These are phyloP conservation scores for Metarhizium brunneum DNA, from an alignment of 2,329 filamentous ascomycete species.

Conservation along the genomic window DNA sequence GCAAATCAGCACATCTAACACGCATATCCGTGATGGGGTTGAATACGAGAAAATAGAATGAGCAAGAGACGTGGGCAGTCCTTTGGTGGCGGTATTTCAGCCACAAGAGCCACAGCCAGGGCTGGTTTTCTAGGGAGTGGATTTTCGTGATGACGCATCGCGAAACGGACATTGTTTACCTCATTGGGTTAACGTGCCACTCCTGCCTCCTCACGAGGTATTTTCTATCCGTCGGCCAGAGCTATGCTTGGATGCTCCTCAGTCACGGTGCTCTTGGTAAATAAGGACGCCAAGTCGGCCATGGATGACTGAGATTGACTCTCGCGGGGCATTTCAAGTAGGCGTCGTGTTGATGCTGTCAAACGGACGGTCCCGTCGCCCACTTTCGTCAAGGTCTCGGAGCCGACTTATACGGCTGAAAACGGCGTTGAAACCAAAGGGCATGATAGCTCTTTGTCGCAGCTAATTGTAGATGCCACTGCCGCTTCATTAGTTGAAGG, in stretches of 20 bases:
- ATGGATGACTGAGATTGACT: too few species aligned
- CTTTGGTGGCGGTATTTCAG: neutral
- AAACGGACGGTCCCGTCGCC: too few species aligned
- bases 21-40: neutral
- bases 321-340: too few species aligned
- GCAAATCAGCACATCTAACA: neutral
- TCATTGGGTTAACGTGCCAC: neutral
- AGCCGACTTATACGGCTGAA: too few species aligned
- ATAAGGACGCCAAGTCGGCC: too few species aligned
- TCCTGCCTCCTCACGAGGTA: neutral
- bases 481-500: neutral
- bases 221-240: neutral
- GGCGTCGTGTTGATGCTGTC: too few species aligned
- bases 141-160: neutral
- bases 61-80: neutral
- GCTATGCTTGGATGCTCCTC: neutral
- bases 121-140: neutral
- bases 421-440: too few species aligned
- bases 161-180: neutral
- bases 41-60: neutral
- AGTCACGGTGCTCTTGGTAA: neutral
- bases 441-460: too few species aligned
- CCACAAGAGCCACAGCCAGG: neutral
- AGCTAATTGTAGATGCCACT: neutral
- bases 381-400: too few species aligned